These are phyloP conservation scores for Chlamydomonas eustigma DNA, from an alignment of 139 green algal genomes.

Conservation along the genomic window DNA sequence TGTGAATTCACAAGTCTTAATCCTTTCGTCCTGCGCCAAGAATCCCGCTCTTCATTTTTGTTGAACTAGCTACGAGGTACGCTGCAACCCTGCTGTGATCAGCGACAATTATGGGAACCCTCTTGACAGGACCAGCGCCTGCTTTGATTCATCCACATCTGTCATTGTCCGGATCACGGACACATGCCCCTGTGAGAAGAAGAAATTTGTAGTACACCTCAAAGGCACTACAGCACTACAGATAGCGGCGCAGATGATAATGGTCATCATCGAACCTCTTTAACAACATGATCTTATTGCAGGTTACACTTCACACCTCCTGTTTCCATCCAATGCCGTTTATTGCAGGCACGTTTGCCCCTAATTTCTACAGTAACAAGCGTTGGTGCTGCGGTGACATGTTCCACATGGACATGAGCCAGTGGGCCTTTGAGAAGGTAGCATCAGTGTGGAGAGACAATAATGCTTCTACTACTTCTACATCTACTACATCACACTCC, in stretches of 20 bases:
- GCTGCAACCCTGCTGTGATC: background rate
- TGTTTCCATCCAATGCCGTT: too few relatives aligned
- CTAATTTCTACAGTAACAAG: background rate
- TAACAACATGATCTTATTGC: too few relatives aligned
- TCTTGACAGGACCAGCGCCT: background rate
- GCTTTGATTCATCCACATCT: background rate
- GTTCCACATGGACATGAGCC: slow-evolving; percentile 5
- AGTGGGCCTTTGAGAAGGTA: slow-evolving; percentile 13
- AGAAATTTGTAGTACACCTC: too few relatives aligned
- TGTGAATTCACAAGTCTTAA: too few relatives aligned
- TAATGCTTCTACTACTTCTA: background rate
- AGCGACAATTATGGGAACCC: slow-evolving; percentile 2
- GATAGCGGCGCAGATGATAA: too few relatives aligned
- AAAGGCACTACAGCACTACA: too few relatives aligned
- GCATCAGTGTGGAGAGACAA: background rate
- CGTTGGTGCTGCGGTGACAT: slow-evolving; percentile 13
- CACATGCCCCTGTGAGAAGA: slow-evolving; percentile 7
- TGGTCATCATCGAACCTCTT: too few relatives aligned
- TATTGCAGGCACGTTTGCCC: background rate
- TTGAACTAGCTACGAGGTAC: slow-evolving; percentile 3
- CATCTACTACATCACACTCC: too few relatives aligned
- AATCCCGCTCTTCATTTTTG: too few relatives aligned
- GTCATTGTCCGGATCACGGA: slow-evolving; percentile 6
- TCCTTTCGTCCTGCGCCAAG: too few relatives aligned
- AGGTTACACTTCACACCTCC: too few relatives aligned